Base-by-base conservation (phyloP, 2,329 filamentous ascomycete genomes). In the Fusarium subglutinans region DNA sequence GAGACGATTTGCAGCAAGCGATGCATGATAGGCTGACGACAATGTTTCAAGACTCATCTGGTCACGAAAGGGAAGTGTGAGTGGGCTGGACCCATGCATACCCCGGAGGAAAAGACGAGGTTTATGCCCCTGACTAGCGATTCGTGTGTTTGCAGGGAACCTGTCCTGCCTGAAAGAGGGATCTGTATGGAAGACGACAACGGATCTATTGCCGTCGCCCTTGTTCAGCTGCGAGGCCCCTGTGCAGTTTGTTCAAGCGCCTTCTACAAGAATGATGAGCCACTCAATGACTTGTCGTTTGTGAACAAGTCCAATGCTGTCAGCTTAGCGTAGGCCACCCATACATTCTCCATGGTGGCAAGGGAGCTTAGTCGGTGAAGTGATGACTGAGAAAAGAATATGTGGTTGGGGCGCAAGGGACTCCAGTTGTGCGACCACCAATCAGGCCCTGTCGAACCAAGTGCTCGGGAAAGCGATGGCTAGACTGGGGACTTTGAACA, bases 11-110 rank as follows among this genome's bases (percentile, higher is more conserved):
- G 70, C 68, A 59, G 69, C 64, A 65, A 45, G 57, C 53, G 30
- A 55, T 50, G 62, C 63, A 69, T 81, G 80, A 82, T 82, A 82
- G 80, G 80, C 69, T 70, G 66, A 66, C 62, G 60, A 62, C 61
- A 70, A 75, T 77, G 79, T 78, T 78, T 79, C 78, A 79, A 79
- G 74, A 69, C 69, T 66, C 51, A 73, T 72, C 58, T 72, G 63
- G 70, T 78, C 77, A 78, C 76, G 60, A 67, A 76, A 67, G 64
- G 69, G 68, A 64, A 64, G 65, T 75, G 74, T 70, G 74, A 63
- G 75, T 74, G 77, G 76, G 63, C 59, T 65, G 48, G 70, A 66
- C 28, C 68, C 65, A 74, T 68, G 60, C 51, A 66, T 69, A 69
- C 64, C 70, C 58, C 64, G 58, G 69, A 78, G 68, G 54, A 63